A percentile compares a stretch with the other conserved stretches of the same genome.
phyloP scores from a whole-genome alignment of 805 yeast species.

The Metschnikowia aberdeeniae region DNA sequence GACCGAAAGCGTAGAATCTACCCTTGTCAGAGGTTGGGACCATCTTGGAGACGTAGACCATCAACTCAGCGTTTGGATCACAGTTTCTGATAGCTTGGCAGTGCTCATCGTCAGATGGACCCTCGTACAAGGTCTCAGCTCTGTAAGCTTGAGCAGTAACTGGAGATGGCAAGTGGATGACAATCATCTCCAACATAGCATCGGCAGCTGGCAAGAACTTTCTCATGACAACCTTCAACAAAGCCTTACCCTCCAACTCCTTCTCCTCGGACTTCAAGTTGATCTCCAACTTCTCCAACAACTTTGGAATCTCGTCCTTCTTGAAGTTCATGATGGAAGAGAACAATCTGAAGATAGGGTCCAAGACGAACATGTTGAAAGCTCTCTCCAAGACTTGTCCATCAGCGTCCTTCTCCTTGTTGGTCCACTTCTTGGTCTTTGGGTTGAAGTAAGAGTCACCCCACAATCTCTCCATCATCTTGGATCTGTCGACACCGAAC shows the following conservation, averaged over 20 bases:
- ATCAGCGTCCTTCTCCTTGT: slow-evolving; percentile 91
- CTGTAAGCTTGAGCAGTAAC: slow-evolving; percentile 98
- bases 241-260: slow-evolving; percentile 98
- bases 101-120: slow-evolving; percentile 91
- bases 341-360: slow-evolving; percentile 98
- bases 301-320: slow-evolving; percentile 91
- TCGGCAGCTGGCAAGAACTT: slow-evolving; percentile 99
- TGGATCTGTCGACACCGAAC: slow-evolving; percentile 96
- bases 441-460: slow-evolving; percentile 99
- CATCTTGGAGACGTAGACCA: slow-evolving; percentile 99
- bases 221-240: slow-evolving; percentile 97
- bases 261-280: slow-evolving; percentile 92
- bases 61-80: slow-evolving; percentile 96
- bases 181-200: slow-evolving; percentile 98
- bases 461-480: slow-evolving; percentile 99
- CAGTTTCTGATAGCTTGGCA: slow-evolving; percentile 94
- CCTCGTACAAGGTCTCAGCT: slow-evolving; percentile 98
- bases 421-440: slow-evolving; percentile 99
- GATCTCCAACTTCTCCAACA: slow-evolving; percentile 92
- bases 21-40: slow-evolving; percentile 99
- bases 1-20: slow-evolving; percentile 99
- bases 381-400: slow-evolving; percentile 98
- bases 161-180: slow-evolving; percentile 98
- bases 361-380: slow-evolving; percentile 98
- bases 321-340: slow-evolving; percentile 98